Evolutionary conservation across 1,139 yeast genomes (phyloP), one percentile per base, ranked within the genome.

Genomic region (Pneumocystis sp.): DNA sequence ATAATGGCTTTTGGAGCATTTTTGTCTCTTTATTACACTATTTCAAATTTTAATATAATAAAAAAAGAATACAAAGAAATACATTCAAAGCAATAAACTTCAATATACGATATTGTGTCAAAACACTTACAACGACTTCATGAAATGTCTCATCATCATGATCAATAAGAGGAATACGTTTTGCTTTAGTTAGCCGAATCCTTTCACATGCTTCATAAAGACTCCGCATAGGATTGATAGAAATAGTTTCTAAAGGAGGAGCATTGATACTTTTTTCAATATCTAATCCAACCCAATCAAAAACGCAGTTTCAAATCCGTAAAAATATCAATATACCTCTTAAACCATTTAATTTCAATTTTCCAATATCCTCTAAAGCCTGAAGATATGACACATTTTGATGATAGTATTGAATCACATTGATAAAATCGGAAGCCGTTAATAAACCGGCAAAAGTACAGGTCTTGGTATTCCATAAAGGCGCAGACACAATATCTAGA

Each of bases 61-160:
- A 31, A 12, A 21, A 6, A 59, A 21, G 25, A 10, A 29, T 12
- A 29, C 4, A 4, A 8, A 59, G 40, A 21, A 70, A 15, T 63
- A 70, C 72, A 75, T 95, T 93, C 75, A 93, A 82, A 6, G 97
- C 95, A 45, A 95, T 96, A 73, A 95, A 95, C 76, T 95, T 93
- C 72, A 95, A 81, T 67, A 95, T 93, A 74, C 99, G 85, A 77
- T 95, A 95, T 77, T 95, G 98, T 0, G 99, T 95, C 72, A 95
- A 81, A 63, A 95, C 98, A 66, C 93, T 85, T 10, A 71, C 66
- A 37, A 95, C 97, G 71, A 93, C 90, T 74, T 93, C 97, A 72
- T 96, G 81, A 71, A 88, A 89, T 0, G 96, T 89, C 71, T 87
- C 90, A 72, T 90, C 96, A 75, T 95, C 97, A 73, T 86, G 87